Evolutionary conservation across 371 early-diverging fungal species (phyloP).

Genomic region (Quaeritorhiza haematococci): DNA sequence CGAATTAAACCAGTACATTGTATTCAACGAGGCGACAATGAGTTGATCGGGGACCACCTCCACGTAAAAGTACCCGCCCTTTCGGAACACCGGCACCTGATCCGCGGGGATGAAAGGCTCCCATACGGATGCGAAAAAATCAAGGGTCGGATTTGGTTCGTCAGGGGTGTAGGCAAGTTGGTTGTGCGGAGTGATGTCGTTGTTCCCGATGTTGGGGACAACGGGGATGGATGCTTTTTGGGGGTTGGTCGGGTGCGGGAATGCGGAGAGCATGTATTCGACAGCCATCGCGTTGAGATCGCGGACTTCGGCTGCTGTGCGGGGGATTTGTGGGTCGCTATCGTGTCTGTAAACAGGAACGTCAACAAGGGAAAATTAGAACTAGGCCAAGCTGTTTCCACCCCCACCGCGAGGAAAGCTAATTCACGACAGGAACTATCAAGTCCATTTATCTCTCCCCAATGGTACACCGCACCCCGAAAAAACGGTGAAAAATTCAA

Average conservation of each 20-base stretch:
- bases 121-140: slow-evolving; percentile 21
- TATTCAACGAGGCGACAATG: slow-evolving; percentile 19
- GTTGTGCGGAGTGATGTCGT: slow-evolving; percentile 27
- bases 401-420: too few relatives aligned
- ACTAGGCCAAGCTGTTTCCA: too few relatives aligned
- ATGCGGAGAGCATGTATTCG: not conserved
- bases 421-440: too few relatives aligned
- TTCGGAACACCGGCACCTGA: slow-evolving; percentile 9
- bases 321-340: slow-evolving; percentile 9
- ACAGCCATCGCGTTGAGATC: slow-evolving; percentile 10
- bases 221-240: slow-evolving; percentile 12
- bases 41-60: slow-evolving; percentile 4
- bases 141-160: slow-evolving; percentile 9
- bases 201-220: slow-evolving; percentile 28
- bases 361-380: not conserved
- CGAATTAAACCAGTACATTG: slow-evolving; percentile 21
- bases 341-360: slow-evolving; percentile 12
- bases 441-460: slow-evolving; percentile 6
- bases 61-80: slow-evolving; percentile 12
- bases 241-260: not conserved
- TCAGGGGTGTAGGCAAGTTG: slow-evolving; percentile 11
- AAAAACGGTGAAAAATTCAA: too few relatives aligned
- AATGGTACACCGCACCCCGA: too few relatives aligned
- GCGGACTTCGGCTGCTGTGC: slow-evolving; percentile 16
- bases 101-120: slow-evolving; percentile 16